Evolutionary conservation across 805 yeast genomes (phyloP).

Genomic region (Cyberlindnera maritima): DNA sequence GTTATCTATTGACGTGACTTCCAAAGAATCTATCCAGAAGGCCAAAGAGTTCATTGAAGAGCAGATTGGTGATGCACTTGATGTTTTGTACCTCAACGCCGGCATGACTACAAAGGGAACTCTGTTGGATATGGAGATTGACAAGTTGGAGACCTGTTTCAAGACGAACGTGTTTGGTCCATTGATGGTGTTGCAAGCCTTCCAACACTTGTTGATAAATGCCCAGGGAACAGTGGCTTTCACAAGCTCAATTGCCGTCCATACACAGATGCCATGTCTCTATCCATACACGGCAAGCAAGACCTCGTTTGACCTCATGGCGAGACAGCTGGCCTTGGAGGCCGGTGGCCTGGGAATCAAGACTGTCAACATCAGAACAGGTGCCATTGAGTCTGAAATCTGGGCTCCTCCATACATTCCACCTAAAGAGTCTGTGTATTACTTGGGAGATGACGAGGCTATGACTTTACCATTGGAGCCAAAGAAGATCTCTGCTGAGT

Average conservation of each 20-base stretch:
- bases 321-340: constrained; percentile 34
- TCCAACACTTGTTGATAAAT: constrained; percentile 31
- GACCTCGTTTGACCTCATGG: constrained; percentile 38
- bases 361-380: constrained; percentile 38
- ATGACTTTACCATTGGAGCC: background rate
- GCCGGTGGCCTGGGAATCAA: constrained; percentile 37
- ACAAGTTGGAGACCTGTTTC: constrained; percentile 18
- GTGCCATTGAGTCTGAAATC: constrained; percentile 38
- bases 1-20: constrained; percentile 36
- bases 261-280: constrained; percentile 34
- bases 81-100: constrained; percentile 42
- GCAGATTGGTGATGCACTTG: constrained; percentile 33
- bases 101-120: constrained; percentile 30
- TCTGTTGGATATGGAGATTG: constrained; percentile 33
- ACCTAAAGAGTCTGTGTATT: constrained; percentile 16
- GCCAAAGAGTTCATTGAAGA: constrained; percentile 26
- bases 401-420: constrained; percentile 10
- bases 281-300: constrained; percentile 37
- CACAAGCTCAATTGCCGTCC: constrained; percentile 35
- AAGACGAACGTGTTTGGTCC: constrained; percentile 41
- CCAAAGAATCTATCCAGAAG: constrained; percentile 27
- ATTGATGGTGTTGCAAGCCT: constrained; percentile 33
- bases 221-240: constrained; percentile 37
- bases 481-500: constrained; percentile 29
- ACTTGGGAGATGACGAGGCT: constrained; percentile 12